Base-by-base conservation (phyloP, 805 yeast genomes). In the Hanseniaspora lachancei region DNA sequence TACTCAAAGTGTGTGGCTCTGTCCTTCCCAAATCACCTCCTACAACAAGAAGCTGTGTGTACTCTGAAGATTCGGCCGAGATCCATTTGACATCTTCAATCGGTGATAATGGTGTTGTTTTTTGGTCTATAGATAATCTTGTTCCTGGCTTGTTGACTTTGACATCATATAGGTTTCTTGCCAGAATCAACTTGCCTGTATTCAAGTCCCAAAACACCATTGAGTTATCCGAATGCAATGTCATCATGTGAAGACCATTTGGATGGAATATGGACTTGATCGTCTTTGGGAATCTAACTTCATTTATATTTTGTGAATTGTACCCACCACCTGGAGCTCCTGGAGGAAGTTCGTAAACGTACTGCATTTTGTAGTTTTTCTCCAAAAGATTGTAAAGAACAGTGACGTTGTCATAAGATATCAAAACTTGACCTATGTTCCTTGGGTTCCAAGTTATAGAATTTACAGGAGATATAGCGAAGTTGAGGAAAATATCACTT, bases 161-260 rank as follows among this genome's bases (percentile, higher is more conserved):
- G 2, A 80, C 72, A 51, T 86, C 95, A 58, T 77, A 76, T 5
- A 84, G 58, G 1, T 86, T 77, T 61, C 97, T 76, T 0, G 96
- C 93, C 54, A 81, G 81, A 15, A 93, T 72, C 46, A 80, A 69
- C 16, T 79, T 78, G 0, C 95, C 96, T 39, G 81, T 81, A 35
- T 80, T 75, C 0, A 87, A 84, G 67, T 93, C 98, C 97, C 97
- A 93, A 64, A 93, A 93, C 1, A 80, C 95, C 39, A 93, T 63
- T 0, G 95, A 78, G 54, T 91, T 91, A 63, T 89, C 96, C 23
- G 73, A 81, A 67, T 91, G 95, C 2, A 80, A 76, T 0, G 96
- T 82, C 21, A 86, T 75, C 3, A 87, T 70, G 64, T 89, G 95
- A 47, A 89, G 75, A 0, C 97, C 96, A 64, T 88, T 88, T 2